phyloP scores from a whole-genome alignment of 2,329 filamentous ascomycete species.

The Didymella keratinophila region DNA sequence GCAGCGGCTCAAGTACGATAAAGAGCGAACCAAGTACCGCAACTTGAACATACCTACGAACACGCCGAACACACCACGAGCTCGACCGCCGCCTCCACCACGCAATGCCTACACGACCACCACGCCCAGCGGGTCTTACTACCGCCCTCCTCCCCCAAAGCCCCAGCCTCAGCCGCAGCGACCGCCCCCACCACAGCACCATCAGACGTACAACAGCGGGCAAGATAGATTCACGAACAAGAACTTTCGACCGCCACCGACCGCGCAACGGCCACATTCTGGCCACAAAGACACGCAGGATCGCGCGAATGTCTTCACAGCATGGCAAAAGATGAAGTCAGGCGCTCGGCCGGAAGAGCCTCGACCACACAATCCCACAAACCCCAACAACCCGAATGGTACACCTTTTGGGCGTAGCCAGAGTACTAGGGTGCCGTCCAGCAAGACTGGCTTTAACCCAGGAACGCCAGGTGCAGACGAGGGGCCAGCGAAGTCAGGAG shows the following conservation, averaged over 20 bases:
- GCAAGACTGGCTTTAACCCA: conserved; percentile 65
- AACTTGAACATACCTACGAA: conserved; percentile 42
- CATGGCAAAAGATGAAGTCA: conserved; percentile 60
- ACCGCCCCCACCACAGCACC: conserved; percentile 40
- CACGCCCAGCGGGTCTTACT: conserved; percentile 45
- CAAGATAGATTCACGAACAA: conserved; percentile 55
- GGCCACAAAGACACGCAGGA: conserved; percentile 50
- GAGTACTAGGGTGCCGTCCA: conserved; percentile 57
- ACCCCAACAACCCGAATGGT: conserved; percentile 45
- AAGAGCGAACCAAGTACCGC: conserved; percentile 61
- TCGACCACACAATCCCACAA: conserved; percentile 30
- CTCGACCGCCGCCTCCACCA: conserved; percentile 54
- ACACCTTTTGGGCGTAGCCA: conserved; percentile 51
- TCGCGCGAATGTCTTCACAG: conserved; percentile 55
- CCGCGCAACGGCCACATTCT: conserved; percentile 41
- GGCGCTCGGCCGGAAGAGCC: conserved; percentile 38
- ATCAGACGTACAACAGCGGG: conserved; percentile 47
- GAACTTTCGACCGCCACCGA: conserved; percentile 52
- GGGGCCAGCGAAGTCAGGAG: conserved; percentile 61
- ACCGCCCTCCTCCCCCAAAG: conserved; percentile 41
- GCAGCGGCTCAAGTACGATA: conserved; percentile 68
- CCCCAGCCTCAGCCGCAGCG: conserved; percentile 33
- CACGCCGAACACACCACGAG: conserved; percentile 52
- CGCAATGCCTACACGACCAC: conserved; percentile 54
- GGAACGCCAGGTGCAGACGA: conserved; percentile 67